Base-by-base conservation (phyloP, 805 yeast species). In the Yarrowia yakushimensis region DNA sequence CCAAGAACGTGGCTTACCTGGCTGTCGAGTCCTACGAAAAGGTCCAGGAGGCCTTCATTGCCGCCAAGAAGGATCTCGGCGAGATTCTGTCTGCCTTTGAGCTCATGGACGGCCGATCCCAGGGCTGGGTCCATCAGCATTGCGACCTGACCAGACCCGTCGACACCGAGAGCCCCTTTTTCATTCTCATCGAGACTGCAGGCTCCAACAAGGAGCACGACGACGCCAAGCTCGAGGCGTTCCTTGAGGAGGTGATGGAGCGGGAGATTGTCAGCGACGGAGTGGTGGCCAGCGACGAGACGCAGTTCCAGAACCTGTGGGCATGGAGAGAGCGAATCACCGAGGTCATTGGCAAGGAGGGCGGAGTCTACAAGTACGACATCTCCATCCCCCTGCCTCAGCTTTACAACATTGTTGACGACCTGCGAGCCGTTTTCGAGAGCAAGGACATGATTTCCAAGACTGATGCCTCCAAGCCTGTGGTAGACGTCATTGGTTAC, bases 341-440 rank as follows among this genome's bases (percentile, higher is more conserved):
- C 41, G 99, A 94, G 77, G 92, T 97, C 7, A 81, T 89, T 7
- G 87, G 88, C 57, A 80, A 82, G 65, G 85, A 80, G 36, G 98
- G 99, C 60, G 99, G 98, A 68, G 97, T 93, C 60, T 94, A 93
- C 79, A 94, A 94, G 77, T 94, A 94, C 72, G 99, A 94, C 69
- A 97, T 94, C 37, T 91, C 97, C 3, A 77, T 94, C 64, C 98
- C 98, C 34, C 80, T 94, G 67, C 78, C 82, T 20, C 89, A 85
- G 60, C 79, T 94, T 76, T 94, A 91, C 72, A 86, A 86, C 12
- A 77, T 94, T 60, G 96, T 93, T 22, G 88, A 84, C 50, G 96
- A 87, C 7, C 85, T 86, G n/a, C 82, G 86, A 67, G 83, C 74
- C 46, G 82, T 82, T 68, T 78, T 94, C 66, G 69, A 65, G 1